These are phyloP conservation scores for Solanum arcanum DNA, from an alignment of 257 asterid species.

Conservation along the genomic window DNA sequence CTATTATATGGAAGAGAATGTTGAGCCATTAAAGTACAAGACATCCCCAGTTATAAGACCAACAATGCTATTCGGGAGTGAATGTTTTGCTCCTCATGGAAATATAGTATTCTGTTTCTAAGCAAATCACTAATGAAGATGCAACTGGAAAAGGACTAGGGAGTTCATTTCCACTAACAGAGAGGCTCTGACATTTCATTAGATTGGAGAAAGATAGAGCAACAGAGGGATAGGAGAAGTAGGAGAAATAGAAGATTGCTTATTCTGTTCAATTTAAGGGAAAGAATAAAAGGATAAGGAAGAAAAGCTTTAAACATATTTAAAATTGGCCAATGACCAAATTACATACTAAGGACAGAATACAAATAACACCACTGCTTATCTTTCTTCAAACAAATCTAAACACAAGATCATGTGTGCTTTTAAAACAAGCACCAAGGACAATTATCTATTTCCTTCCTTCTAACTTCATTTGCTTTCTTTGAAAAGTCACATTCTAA, in stretches of 20 bases:
- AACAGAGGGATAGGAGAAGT: not conserved
- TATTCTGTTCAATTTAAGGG: not conserved
- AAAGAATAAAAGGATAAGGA: not conserved
- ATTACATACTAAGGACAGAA: not conserved
- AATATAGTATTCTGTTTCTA: not conserved
- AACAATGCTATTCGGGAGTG: not conserved
- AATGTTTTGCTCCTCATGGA: not conserved
- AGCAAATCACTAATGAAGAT: not conserved
- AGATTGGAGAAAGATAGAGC: not conserved
- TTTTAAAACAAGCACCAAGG: not conserved
- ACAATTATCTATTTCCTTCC: not conserved
- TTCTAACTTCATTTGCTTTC: not conserved
- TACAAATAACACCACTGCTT: not conserved
- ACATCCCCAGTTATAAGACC: not conserved
- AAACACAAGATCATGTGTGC: not conserved
- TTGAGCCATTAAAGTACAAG: not conserved
- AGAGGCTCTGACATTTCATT: not conserved
- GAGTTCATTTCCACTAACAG: not conserved
- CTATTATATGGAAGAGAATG: not conserved
- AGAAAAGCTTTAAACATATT: not conserved
- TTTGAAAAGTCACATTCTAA: not conserved
- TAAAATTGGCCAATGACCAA: not conserved
- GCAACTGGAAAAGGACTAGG: not conserved
- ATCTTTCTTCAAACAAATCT: not conserved
- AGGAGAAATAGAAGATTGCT: not conserved